phyloP scores from a whole-genome alignment of 345 rosid genomes.

The Brassica napus region DNA sequence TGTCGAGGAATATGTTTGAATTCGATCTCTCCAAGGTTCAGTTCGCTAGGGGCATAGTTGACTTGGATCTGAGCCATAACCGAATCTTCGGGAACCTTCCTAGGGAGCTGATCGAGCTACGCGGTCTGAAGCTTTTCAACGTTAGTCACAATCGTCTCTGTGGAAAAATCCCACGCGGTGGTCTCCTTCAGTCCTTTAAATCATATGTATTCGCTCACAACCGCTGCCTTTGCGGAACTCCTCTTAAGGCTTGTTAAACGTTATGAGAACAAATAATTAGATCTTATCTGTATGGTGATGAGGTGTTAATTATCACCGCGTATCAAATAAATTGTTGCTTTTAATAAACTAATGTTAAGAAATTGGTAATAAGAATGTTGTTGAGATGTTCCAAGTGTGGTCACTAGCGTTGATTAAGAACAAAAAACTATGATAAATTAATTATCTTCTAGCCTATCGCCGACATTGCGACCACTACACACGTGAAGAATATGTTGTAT shows the following conservation, averaged over 20 bases:
- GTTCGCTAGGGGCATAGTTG: slow-evolving; percentile 46
- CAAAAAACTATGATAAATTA: neutral
- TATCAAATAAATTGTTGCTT: neutral
- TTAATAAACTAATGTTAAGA: neutral
- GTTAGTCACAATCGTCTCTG: slow-evolving; percentile 76
- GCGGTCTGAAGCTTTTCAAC: slow-evolving; percentile 47
- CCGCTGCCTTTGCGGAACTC: slow-evolving; percentile 77
- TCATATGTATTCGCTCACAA: slow-evolving; percentile 55
- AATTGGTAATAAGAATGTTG: neutral
- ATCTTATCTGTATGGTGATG: neutral
- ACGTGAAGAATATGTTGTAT: neutral
- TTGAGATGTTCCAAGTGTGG: neutral
- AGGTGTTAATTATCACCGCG: slow-evolving; percentile 11
- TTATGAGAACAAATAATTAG: neutral
- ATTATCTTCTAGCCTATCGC: neutral
- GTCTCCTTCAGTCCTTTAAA: slow-evolving; percentile 62
- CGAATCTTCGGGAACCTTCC: slow-evolving; percentile 66
- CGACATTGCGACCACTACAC: neutral
- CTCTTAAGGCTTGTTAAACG: slow-evolving; percentile 50
- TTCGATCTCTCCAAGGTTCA: slow-evolving; percentile 60
- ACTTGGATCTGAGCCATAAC: slow-evolving; percentile 68
- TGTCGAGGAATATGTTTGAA: slow-evolving; percentile 62
- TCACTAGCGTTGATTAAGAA: neutral
- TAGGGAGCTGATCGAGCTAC: slow-evolving; percentile 32
- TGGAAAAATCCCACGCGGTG: slow-evolving; percentile 71